Conservation (phyloP, 208 protist species). For the Angomonas ambiguus region DNA sequence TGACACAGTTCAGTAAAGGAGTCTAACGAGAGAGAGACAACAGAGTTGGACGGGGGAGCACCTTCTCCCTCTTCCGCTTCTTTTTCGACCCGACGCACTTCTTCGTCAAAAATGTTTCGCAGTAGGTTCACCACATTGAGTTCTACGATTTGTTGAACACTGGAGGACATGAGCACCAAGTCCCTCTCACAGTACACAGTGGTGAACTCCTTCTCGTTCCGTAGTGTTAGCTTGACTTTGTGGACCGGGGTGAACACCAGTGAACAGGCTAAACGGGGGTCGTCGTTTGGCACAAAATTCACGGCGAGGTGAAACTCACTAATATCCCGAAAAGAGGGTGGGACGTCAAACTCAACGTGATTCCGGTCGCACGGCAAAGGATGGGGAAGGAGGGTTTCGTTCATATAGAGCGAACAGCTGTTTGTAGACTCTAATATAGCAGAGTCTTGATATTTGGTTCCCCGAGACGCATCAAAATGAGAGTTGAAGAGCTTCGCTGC, state of each 20-base stretch:
- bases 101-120: conserved; percentile 17
- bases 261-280: background rate
- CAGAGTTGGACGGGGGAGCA: background rate
- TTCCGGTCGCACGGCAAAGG: background rate
- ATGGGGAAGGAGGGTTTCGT: background rate
- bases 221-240: conserved; percentile 24
- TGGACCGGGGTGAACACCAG: conserved; percentile 31
- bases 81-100: background rate
- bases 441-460: background rate
- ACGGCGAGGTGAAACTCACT: conserved; percentile 7
- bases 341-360: conserved; percentile 9
- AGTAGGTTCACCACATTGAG: conserved; percentile 16
- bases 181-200: conserved; percentile 19
- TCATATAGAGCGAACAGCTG: conserved; percentile 2
- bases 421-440: background rate
- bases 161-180: conserved; percentile 21
- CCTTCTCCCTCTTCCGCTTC: conserved; percentile 1
- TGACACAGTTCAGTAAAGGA: conserved; percentile 5
- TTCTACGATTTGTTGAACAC: conserved; percentile 20
- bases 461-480: background rate
- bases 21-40: background rate
- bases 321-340: background rate
- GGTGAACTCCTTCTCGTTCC: conserved; percentile 16
- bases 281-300: conserved; percentile 13
- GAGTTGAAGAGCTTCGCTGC: conserved; percentile 7